Evolutionary conservation across 2,329 filamentous ascomycete genomes (phyloP).

Genomic region (Verticillium albo-atrum): DNA sequence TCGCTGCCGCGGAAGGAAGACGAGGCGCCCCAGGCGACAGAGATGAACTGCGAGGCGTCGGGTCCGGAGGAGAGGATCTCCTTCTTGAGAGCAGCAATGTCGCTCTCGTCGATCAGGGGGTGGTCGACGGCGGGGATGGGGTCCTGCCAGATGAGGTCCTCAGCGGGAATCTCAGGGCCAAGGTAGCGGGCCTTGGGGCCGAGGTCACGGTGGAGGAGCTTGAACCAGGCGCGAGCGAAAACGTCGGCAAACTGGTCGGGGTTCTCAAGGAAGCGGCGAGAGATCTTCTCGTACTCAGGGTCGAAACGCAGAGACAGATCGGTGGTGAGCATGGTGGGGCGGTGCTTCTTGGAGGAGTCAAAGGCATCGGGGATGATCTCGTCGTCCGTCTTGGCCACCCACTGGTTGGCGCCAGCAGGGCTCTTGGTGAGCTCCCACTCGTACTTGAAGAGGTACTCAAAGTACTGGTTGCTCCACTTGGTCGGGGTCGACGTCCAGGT

Average conservation of each 20-base stretch:
- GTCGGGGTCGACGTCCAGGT: conserved; percentile 73
- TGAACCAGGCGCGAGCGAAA: conserved; percentile 76
- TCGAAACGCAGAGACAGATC: conserved; percentile 71
- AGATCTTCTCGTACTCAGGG: conserved; percentile 71
- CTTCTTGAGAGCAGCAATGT: conserved; percentile 63
- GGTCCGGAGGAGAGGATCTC: conserved; percentile 61
- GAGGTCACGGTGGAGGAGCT: conserved; percentile 77
- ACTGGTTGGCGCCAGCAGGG: conserved; percentile 73
- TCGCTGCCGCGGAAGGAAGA: conserved; percentile 71
- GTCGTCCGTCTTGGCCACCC: conserved; percentile 66
- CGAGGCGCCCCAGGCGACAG: conserved; percentile 64
- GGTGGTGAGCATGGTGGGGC: conserved; percentile 71
- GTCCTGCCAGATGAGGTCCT: conserved; percentile 72
- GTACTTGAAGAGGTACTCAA: conserved; percentile 73
- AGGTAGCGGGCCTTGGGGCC: conserved; percentile 67
- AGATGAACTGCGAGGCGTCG: conserved; percentile 56
- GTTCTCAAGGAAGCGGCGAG: conserved; percentile 63
- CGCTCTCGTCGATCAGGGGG: conserved; percentile 55
- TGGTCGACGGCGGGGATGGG: conserved; percentile 58
- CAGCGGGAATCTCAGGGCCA: conserved; percentile 68
- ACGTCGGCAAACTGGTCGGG: conserved; percentile 64
- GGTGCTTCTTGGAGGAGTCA: conserved; percentile 66
- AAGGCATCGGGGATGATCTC: conserved; percentile 67
- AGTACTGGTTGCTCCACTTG: conserved; percentile 71
- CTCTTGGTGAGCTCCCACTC: conserved; percentile 75